Evolutionary conservation across 495 filamentous ascomycete species (phyloP).

Genomic region (Aspergillus mulundensis): DNA sequence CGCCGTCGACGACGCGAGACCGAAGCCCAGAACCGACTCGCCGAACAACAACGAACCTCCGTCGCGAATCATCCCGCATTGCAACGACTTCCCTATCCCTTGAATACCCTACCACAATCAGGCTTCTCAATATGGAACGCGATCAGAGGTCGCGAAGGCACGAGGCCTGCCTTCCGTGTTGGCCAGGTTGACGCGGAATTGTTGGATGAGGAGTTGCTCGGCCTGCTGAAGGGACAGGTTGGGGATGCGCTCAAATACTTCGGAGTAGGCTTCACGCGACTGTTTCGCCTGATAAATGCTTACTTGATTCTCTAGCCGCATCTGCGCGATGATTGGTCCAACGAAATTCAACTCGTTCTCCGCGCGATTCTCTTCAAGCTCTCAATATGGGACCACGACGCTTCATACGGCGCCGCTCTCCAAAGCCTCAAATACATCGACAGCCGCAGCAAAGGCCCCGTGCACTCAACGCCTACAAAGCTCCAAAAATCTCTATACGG

Average conservation of each 20-base stretch:
- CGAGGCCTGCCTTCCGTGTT: constrained; percentile 81
- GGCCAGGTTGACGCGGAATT: constrained; percentile 96
- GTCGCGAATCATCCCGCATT: constrained; percentile 49
- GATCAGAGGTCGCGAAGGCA: constrained; percentile 72
- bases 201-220: constrained; percentile 88
- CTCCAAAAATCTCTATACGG: constrained; percentile 86
- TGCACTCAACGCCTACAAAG: constrained; percentile 58
- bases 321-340: constrained; percentile 73
- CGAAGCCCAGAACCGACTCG: constrained; percentile 51
- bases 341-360: constrained; percentile 76
- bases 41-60: constrained; percentile 54
- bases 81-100: constrained; percentile 59
- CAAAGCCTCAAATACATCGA: constrained; percentile 90
- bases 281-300: background rate
- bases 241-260: constrained; percentile 87
- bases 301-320: constrained; percentile 40
- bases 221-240: constrained; percentile 79
- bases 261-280: constrained; percentile 41
- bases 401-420: constrained; percentile 88
- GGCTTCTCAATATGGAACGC: constrained; percentile 62
- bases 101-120: constrained; percentile 54
- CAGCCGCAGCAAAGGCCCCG: constrained; percentile 61
- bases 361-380: constrained; percentile 87
- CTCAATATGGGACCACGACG: constrained; percentile 92
- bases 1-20: constrained; percentile 70